Percentiles rank a stretch among this genome's conserved stretches.
These are phyloP conservation scores for Paxillus ammoniavirescens DNA, from an alignment of 768 basidiomycete genomes.

Conservation along the genomic window DNA sequence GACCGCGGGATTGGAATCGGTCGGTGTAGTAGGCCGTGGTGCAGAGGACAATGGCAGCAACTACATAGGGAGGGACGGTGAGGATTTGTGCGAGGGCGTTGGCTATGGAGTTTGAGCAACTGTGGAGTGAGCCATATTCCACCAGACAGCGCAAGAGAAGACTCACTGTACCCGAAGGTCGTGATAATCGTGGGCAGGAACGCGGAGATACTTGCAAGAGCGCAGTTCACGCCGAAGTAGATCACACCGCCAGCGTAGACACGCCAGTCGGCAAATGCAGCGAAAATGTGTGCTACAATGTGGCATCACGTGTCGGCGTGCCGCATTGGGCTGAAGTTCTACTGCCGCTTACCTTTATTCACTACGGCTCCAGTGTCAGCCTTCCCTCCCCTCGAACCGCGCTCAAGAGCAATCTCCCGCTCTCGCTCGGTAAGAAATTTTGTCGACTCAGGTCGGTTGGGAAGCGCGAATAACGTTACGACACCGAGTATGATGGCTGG, in stretches of 20 bases:
- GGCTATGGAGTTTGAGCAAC: slow-evolving; percentile 34
- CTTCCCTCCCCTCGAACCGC: slow-evolving; percentile 64
- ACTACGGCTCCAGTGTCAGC: slow-evolving; percentile 65
- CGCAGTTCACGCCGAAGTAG: slow-evolving; percentile 76
- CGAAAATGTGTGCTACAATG: slow-evolving; percentile 52
- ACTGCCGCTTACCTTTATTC: slow-evolving; percentile 49
- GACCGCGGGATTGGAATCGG: slow-evolving; percentile 58
- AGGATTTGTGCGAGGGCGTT: slow-evolving; percentile 67
- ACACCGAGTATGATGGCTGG: slow-evolving; percentile 67
- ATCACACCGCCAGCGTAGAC: slow-evolving; percentile 65
- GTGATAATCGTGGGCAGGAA: slow-evolving; percentile 82
- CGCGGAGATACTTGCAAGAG: slow-evolving; percentile 75
- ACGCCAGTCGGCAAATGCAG: slow-evolving; percentile 74
- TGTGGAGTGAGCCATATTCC: neutral
- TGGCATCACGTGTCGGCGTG: slow-evolving; percentile 1
- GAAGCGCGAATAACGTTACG: slow-evolving; percentile 53
- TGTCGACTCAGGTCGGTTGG: slow-evolving; percentile 72
- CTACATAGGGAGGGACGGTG: slow-evolving; percentile 81
- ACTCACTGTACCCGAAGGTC: slow-evolving; percentile 70
- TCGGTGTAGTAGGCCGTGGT: slow-evolving; percentile 63
- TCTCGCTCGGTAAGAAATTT: slow-evolving; percentile 49
- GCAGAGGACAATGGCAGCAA: slow-evolving; percentile 63
- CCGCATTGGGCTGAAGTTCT: too few relatives aligned
- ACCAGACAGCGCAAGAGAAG: neutral
- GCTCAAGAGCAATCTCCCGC: slow-evolving; percentile 59